phyloP scores from a whole-genome alignment of 768 basidiomycete genomes.

The Trichaptum fuscoviolaceum region DNA sequence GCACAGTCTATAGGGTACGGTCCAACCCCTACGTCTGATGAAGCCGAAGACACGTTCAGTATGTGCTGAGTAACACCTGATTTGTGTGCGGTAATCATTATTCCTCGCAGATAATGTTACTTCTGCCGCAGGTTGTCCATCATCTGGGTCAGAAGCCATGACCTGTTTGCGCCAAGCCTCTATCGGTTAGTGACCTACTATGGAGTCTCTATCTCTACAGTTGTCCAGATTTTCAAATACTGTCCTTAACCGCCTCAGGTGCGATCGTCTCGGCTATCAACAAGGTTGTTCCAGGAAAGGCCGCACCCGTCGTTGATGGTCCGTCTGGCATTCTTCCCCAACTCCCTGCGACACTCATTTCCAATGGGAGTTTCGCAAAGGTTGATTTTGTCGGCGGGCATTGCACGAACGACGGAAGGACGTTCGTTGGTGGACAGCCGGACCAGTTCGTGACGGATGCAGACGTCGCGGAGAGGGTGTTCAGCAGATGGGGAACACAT shows the following conservation, averaged over 20 bases:
- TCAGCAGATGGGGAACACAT: slow-evolving; percentile 11
- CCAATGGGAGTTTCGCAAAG: slow-evolving; percentile 25
- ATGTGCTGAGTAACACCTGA: slow-evolving; percentile 8
- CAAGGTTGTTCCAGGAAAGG: slow-evolving; percentile 25
- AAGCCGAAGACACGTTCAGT: slow-evolving; percentile 31
- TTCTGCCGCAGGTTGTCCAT: slow-evolving; percentile 23
- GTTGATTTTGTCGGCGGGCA: slow-evolving; percentile 37
- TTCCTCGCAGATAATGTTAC: slow-evolving; percentile 18
- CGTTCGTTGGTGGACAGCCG: slow-evolving; percentile 34
- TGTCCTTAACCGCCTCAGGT: slow-evolving; percentile 17
- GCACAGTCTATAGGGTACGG: slow-evolving; percentile 41
- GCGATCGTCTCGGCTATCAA: slow-evolving; percentile 36
- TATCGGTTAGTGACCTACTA: slow-evolving; percentile 18
- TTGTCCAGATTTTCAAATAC: background rate
- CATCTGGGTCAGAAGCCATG: slow-evolving; percentile 24
- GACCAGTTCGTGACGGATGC: slow-evolving; percentile 34
- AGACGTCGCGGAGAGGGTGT: slow-evolving; percentile 20
- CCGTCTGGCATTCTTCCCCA: slow-evolving; percentile 7
- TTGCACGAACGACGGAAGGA: slow-evolving; percentile 38
- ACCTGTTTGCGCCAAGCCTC: slow-evolving; percentile 33
- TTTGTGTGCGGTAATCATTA: background rate
- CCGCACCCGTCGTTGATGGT: slow-evolving; percentile 6
- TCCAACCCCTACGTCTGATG: slow-evolving; percentile 25
- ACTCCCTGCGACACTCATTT: slow-evolving; percentile 32
- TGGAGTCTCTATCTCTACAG: background rate